Evolutionary conservation across 148 eudicot species (phyloP), one percentile per base, ranked within the genome.

Genomic region (Rheum nobile): DNA sequence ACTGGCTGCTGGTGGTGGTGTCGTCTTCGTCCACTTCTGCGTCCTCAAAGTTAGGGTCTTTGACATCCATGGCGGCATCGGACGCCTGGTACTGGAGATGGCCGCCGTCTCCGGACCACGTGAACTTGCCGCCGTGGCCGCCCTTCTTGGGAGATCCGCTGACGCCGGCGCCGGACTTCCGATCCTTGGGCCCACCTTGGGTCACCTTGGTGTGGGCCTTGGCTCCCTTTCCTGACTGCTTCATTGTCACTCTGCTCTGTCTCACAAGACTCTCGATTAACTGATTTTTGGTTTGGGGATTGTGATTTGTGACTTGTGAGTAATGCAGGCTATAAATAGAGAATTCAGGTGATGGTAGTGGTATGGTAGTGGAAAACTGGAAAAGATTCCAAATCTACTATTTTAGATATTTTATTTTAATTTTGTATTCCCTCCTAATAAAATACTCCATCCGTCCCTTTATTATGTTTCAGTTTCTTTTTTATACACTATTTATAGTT

Each of bases 51-150:
- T 87, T 91, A 9, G 90, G 90, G 52, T 87, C 91, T 8, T 82
- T 88, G 16, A 72, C 77, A 80, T 89, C 96, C 50, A 88, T 46
- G 71, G 78, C 81, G 9, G 46, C 74, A n/a, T 74, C 31, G 11
- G 75, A 77, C 0, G 81, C 65, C 75, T 85, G 82, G 7, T 76
- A 79, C 1, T 19, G 34, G 12, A 80, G 80, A 75, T 77, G 78
- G 28, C 5, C 70, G 39, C 77, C 84, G 72, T 67, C 87, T 47
- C 97, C 96, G 77, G 88, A 74, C 97, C 96, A 92, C 1, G 97
- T 92, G 74, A 81, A 92, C 85, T 92, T 92, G 38, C 97, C 97
- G 57, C 97, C 97, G 21, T 82, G 86, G 3, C 97, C 97, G 22
- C 93, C 93, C 61, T 90, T 92, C 85, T 92, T 92, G 6, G 97